These are phyloP conservation scores for Gonapodya sp. DNA, from an alignment of 192 early-diverging fungal genomes.

Conservation along the genomic window DNA sequence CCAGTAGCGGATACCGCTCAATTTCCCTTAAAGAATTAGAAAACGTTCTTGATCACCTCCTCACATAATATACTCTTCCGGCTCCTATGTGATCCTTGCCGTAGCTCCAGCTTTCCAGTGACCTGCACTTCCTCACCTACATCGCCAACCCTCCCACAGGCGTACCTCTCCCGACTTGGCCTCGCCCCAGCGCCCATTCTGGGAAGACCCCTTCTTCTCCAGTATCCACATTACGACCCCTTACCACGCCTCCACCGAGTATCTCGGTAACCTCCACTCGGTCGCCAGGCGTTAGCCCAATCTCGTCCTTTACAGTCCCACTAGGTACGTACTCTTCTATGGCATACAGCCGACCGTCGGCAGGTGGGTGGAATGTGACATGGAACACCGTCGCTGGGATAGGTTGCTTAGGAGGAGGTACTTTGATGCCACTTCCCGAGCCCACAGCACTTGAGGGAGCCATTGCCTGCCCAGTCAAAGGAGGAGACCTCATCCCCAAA, in stretches of 20 bases:
- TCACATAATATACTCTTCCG: too few relatives aligned
- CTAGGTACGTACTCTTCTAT: neutral
- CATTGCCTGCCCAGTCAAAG: too few relatives aligned
- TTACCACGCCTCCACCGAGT: neutral
- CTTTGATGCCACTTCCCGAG: neutral
- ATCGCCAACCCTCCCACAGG: neutral
- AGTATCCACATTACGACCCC: neutral
- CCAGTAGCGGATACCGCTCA: too few relatives aligned
- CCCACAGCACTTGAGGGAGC: too few relatives aligned
- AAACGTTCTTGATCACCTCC: too few relatives aligned
- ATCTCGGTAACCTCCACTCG: neutral
- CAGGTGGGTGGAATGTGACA: neutral
- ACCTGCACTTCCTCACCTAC: too few relatives aligned
- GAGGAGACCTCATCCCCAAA: neutral
- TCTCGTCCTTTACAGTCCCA: neutral
- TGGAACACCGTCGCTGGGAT: neutral
- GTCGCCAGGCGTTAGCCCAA: neutral
- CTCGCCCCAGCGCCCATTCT: neutral
- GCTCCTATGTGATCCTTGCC: too few relatives aligned
- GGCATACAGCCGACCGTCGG: neutral
- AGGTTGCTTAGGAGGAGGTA: neutral
- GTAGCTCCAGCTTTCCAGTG: too few relatives aligned
- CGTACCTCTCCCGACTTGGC: neutral
- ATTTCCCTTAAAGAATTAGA: too few relatives aligned
- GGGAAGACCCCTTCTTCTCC: neutral